These are phyloP conservation scores for Vicia villosa DNA, from an alignment of 306 rosid genomes.

Conservation along the genomic window DNA sequence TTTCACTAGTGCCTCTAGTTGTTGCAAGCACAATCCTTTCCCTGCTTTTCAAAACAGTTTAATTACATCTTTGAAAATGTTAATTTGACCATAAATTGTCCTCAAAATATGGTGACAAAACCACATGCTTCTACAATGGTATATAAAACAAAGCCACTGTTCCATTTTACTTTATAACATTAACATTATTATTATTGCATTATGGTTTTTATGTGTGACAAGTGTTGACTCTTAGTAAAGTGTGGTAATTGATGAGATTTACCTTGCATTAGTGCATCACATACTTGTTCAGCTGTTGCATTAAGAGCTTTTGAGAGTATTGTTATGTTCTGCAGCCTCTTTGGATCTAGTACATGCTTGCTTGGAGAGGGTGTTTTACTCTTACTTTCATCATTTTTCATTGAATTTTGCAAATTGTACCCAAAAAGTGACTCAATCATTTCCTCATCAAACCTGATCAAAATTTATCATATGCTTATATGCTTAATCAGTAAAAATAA, in stretches of 20 bases:
- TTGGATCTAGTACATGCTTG: constrained; percentile 93
- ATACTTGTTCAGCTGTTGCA: constrained; percentile 70
- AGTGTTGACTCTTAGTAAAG: background rate
- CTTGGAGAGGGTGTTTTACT: constrained; percentile 93
- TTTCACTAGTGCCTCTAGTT: constrained; percentile 86
- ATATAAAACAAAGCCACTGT: constrained; percentile 29
- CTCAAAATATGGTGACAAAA: constrained; percentile 29
- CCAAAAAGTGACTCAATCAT: constrained; percentile 99
- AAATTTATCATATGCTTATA: constrained; percentile 32
- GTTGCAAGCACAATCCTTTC: constrained; percentile 67
- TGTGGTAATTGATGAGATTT: constrained; percentile 5
- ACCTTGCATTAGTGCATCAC: constrained; percentile 88
- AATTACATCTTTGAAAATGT: constrained; percentile 24
- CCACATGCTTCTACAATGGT: constrained; percentile 31
- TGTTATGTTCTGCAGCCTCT: constrained; percentile 93
- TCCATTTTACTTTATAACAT: constrained; percentile 7
- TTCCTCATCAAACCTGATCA: constrained; percentile 90
- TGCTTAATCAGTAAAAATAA: background rate
- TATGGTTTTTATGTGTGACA: constrained; percentile 6
- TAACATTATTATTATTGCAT: background rate
- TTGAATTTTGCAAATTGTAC: constrained; percentile 72
- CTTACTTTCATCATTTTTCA: constrained; percentile 77
- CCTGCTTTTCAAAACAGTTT: constrained; percentile 56
- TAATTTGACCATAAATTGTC: constrained; percentile 12
- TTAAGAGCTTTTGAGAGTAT: constrained; percentile 90